Evolutionary conservation across 352 stramenopile genomes (phyloP).

Genomic region (Sclerospora graminicola): DNA sequence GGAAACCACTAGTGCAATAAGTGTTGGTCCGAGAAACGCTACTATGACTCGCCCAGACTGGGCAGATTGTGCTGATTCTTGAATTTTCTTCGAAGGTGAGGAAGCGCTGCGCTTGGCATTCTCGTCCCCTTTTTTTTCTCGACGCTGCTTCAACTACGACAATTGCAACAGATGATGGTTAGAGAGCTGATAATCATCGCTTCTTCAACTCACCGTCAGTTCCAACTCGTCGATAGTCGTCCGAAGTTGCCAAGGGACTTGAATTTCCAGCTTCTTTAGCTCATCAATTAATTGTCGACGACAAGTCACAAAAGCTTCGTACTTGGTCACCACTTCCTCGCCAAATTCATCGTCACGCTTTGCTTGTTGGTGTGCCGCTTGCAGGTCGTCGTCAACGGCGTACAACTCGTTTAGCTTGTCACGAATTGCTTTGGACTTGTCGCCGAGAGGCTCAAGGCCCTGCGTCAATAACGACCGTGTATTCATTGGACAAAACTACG

Average conservation of each 20-base stretch:
- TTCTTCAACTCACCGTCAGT: conserved; percentile 37
- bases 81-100: not conserved
- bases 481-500: conserved; percentile 7
- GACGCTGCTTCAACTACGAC: conserved; percentile 25
- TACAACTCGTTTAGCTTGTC: conserved; percentile 32
- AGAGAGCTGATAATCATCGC: not conserved
- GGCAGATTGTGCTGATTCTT: conserved; percentile 2
- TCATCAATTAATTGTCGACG: conserved; percentile 38
- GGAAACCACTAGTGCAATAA: conserved; percentile 33
- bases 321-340: conserved; percentile 50
- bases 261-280: conserved; percentile 29
- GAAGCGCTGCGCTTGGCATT: not conserved
- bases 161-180: conserved; percentile 1
- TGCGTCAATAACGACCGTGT: conserved; percentile 36
- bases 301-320: conserved; percentile 39
- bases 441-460: conserved; percentile 26
- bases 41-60: conserved; percentile 23
- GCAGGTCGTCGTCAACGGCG: conserved; percentile 40
- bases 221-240: conserved; percentile 78
- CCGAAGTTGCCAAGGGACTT: conserved; percentile 54
- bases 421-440: conserved; percentile 18
- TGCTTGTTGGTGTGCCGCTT: conserved; percentile 37
- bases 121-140: conserved; percentile 28
- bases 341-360: conserved; percentile 56
- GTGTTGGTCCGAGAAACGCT: conserved; percentile 37